Evolutionary conservation across 108 stramenopile species (phyloP).

Genomic region (Bacterosira constricta): DNA sequence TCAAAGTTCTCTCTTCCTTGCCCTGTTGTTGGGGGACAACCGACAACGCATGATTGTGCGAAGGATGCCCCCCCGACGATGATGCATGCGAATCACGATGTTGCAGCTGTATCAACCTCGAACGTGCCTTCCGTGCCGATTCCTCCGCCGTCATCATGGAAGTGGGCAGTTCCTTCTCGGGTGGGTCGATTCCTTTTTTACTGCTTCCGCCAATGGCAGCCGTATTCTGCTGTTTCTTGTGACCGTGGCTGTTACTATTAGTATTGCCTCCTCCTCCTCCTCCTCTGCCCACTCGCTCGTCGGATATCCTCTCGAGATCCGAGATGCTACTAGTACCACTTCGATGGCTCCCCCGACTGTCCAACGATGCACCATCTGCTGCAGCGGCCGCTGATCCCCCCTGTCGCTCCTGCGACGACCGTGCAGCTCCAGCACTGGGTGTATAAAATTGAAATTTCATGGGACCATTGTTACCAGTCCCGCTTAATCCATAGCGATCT

Average conservation of each 20-base stretch:
- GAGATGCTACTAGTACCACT: background rate
- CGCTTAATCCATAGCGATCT: background rate
- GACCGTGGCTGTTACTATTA: background rate
- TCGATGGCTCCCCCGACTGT: background rate
- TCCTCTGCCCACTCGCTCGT: background rate
- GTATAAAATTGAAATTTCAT: constrained; percentile 10
- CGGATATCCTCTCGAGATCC: too few relatives aligned
- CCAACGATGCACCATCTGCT: background rate
- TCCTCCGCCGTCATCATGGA: constrained; percentile 7
- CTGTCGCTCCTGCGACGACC: too few relatives aligned
- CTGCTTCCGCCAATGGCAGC: background rate
- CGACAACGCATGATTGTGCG: background rate
- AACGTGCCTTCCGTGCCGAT: constrained; percentile 20
- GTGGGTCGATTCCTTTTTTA: constrained; percentile 25
- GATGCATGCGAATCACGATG: background rate
- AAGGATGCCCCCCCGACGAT: background rate
- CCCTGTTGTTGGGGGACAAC: too few relatives aligned
- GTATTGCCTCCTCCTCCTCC: background rate
- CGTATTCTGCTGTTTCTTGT: background rate
- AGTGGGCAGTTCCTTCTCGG: background rate
- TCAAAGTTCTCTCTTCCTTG: background rate
- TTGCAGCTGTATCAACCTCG: constrained; percentile 28
- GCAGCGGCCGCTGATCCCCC: background rate
- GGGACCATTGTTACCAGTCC: background rate
- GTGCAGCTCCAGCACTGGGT: background rate